Percentiles rank a stretch among this genome's conserved stretches.
phyloP scores from a whole-genome alignment of 148 eudicot species.

The Cornus controversa region DNA sequence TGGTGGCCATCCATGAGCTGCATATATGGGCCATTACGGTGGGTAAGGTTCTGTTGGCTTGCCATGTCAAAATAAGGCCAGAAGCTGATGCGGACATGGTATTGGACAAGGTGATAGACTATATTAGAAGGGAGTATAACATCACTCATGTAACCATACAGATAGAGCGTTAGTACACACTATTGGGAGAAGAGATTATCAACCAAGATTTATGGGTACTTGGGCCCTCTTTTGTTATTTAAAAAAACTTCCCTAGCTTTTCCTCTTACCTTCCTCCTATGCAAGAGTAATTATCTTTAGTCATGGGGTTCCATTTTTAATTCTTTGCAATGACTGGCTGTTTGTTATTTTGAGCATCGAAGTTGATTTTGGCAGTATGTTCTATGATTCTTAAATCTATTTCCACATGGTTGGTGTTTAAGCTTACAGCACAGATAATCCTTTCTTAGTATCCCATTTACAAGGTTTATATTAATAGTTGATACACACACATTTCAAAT shows the following conservation, averaged over 20 bases:
- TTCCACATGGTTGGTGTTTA: too few relatives aligned
- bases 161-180: conserved; percentile 65
- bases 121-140: conserved; percentile 74
- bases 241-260: background rate
- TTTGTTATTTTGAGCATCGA: background rate
- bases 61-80: conserved; percentile 79
- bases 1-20: conserved; percentile 80
- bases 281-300: background rate
- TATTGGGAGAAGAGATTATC: background rate
- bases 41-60: conserved; percentile 80
- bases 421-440: too few relatives aligned
- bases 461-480: too few relatives aligned
- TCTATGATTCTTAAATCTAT: background rate
- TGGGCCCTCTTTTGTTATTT: conserved; percentile 9
- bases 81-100: conserved; percentile 88
- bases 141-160: conserved; percentile 93
- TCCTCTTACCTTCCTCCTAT: conserved; percentile 6
- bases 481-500: background rate
- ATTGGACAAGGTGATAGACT: conserved; percentile 74
- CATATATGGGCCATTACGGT: conserved; percentile 98
- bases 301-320: background rate
- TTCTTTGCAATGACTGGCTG: background rate
- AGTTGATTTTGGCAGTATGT: background rate
- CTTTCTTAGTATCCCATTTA: too few relatives aligned
- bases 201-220: too few relatives aligned